A percentile compares a stretch with the other conserved stretches of the same genome.
Conservation (phyloP, 768 basidiomycete genomes). For the Russula olivacea region DNA sequence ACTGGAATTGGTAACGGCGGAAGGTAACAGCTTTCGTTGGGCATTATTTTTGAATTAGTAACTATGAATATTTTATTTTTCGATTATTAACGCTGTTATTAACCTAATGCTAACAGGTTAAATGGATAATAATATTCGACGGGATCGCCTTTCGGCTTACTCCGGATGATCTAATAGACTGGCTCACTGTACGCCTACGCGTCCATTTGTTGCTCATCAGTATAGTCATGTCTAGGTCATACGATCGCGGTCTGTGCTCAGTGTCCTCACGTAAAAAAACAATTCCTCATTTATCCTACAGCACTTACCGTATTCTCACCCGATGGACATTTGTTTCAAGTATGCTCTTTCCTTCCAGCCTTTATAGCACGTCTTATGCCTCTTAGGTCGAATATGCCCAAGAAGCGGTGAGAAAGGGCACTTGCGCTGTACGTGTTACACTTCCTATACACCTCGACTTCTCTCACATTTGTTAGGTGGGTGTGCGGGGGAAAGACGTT, state of each 20-base stretch:
- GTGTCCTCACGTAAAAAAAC: neutral
- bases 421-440: slow-evolving; percentile 72
- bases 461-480: slow-evolving; percentile 54
- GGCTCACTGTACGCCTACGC: slow-evolving; percentile 13
- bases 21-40: too few species aligned
- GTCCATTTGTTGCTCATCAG: slow-evolving; percentile 12
- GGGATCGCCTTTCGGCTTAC: slow-evolving; percentile 13
- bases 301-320: slow-evolving; percentile 98
- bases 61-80: too few species aligned
- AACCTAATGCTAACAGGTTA: too few species aligned
- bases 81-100: too few species aligned
- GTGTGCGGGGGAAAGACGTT: slow-evolving; percentile 89
- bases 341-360: slow-evolving; percentile 28
- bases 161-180: slow-evolving; percentile 23
- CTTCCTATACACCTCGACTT: neutral
- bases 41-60: too few species aligned
- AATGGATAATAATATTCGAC: too few species aligned
- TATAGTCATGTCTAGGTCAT: slow-evolving; percentile 76
- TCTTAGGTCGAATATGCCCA: slow-evolving; percentile 93
- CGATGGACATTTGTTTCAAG: slow-evolving; percentile 98
- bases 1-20: too few species aligned
- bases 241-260: slow-evolving; percentile 83
- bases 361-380: slow-evolving; percentile 25
- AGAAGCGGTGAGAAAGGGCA: slow-evolving; percentile 97
- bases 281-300: slow-evolving; percentile 31